phyloP scores from a whole-genome alignment of 2,329 filamentous ascomycete species.

The Shiraia bambusicola region DNA sequence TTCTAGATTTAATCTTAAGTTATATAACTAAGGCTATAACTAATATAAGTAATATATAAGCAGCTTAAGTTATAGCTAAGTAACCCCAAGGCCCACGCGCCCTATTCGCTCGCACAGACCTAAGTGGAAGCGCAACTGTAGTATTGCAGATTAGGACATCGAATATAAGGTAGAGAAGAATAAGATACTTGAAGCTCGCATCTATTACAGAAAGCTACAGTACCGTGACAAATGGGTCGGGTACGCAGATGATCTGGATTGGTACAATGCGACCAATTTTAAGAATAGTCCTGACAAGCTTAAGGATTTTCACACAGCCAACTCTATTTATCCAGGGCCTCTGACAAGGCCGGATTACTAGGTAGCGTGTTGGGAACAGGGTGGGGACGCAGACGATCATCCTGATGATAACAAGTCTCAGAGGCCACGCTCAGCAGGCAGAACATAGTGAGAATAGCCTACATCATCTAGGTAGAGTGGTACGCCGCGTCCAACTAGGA shows the following conservation, averaged over 20 bases:
- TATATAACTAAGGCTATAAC: no score
- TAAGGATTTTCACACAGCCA: slow-evolving; percentile 8
- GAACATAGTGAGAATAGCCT: no score
- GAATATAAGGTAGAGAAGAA: slow-evolving; percentile 11
- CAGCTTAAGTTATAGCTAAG: no score
- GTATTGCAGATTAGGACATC: slow-evolving; percentile 3
- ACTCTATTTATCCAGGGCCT: slow-evolving; percentile 9
- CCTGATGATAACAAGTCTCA: slow-evolving; percentile 5
- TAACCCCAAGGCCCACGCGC: no score
- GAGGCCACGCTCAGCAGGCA: no score
- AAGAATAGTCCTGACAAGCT: slow-evolving; percentile 11
- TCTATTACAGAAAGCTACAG: slow-evolving; percentile 5
- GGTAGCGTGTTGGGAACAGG: slow-evolving; percentile 15
- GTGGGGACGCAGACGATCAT: slow-evolving; percentile 14
- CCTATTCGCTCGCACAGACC: slow-evolving; percentile 2
- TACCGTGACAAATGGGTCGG: slow-evolving; percentile 11
- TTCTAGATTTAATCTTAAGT: no score
- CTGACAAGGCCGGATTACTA: slow-evolving; percentile 9
- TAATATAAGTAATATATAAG: no score
- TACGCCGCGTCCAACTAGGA: no score
- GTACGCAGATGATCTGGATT: slow-evolving; percentile 8
- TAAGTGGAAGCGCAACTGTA: slow-evolving; percentile 1
- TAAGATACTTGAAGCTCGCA: slow-evolving; percentile 7
- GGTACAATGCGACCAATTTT: slow-evolving; percentile 11
- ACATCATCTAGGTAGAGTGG: no score